Conservation (phyloP, 805 yeast genomes). For the Sugiyamaella americana region DNA sequence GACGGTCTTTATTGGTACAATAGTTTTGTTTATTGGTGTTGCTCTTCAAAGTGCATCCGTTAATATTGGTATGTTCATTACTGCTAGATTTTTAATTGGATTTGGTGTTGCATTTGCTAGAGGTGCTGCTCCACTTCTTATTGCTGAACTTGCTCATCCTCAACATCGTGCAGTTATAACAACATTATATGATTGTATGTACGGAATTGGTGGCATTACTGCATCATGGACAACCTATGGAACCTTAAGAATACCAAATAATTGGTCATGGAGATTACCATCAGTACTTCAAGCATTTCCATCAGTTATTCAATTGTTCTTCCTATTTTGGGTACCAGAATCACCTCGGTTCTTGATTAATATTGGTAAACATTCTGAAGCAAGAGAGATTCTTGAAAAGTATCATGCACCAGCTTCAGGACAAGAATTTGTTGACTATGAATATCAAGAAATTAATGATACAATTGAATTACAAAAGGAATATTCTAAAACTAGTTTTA, state of each 20-base stretch:
- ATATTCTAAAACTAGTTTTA: constrained; percentile 8
- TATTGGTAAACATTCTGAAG: constrained; percentile 49
- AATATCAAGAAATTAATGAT: constrained; percentile 19
- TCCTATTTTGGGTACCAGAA: constrained; percentile 66
- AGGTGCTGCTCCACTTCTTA: constrained; percentile 73
- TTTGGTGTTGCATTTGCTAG: constrained; percentile 69
- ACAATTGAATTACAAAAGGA: constrained; percentile 21
- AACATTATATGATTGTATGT: constrained; percentile 62
- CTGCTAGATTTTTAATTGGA: constrained; percentile 66
- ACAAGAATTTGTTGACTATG: constrained; percentile 21
- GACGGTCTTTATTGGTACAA: constrained; percentile 44
- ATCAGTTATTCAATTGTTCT: constrained; percentile 47
- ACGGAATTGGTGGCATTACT: constrained; percentile 63
- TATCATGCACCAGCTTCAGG: constrained; percentile 16
- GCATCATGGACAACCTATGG: constrained; percentile 76
- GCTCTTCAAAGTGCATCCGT: constrained; percentile 38
- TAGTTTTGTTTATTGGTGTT: constrained; percentile 54
- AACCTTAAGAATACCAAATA: constrained; percentile 38
- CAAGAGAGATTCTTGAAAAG: constrained; percentile 38
- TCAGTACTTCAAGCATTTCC: constrained; percentile 62
- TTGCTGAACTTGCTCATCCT: constrained; percentile 63
- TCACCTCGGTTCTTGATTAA: constrained; percentile 76
- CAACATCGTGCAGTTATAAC: constrained; percentile 53
- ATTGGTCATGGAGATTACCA: constrained; percentile 67
- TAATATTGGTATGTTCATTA: constrained; percentile 56